These are phyloP conservation scores for Pythium scleroteichum DNA, from an alignment of 352 stramenopile genomes.

Conservation along the genomic window DNA sequence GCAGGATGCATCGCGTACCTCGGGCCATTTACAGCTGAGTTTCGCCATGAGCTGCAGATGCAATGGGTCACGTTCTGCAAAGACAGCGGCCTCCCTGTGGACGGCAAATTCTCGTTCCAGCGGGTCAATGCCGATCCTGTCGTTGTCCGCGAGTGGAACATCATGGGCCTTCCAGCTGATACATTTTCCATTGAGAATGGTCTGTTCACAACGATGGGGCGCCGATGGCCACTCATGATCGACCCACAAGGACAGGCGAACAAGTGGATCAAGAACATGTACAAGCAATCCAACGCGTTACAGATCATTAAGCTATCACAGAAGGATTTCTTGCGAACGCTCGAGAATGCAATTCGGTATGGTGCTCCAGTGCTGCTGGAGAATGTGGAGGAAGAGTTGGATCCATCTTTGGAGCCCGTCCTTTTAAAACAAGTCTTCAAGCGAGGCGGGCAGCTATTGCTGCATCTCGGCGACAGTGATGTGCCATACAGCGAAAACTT, in stretches of 20 bases:
- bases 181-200: conserved; percentile 94
- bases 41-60: conserved; percentile 74
- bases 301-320: conserved; percentile 94
- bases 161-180: conserved; percentile 91
- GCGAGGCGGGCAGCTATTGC: conserved; percentile 82
- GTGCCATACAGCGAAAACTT: conserved; percentile 93
- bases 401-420: conserved; percentile 92
- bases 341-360: conserved; percentile 93
- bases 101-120: conserved; percentile 85
- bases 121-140: conserved; percentile 84
- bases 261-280: conserved; percentile 95
- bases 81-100: conserved; percentile 77
- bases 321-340: conserved; percentile 90
- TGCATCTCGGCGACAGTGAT: conserved; percentile 91
- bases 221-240: conserved; percentile 94
- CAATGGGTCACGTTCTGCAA: conserved; percentile 88
- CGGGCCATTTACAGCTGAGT: conserved; percentile 90
- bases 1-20: conserved; percentile 93
- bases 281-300: conserved; percentile 65
- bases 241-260: conserved; percentile 94
- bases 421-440: conserved; percentile 95
- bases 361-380: conserved; percentile 91
- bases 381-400: conserved; percentile 93
- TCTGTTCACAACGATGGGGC: conserved; percentile 88
- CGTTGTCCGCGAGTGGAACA: conserved; percentile 91